Base-by-base conservation (phyloP, 2,329 filamentous ascomycete species). In the Phialemonium atrogriseum region DNA sequence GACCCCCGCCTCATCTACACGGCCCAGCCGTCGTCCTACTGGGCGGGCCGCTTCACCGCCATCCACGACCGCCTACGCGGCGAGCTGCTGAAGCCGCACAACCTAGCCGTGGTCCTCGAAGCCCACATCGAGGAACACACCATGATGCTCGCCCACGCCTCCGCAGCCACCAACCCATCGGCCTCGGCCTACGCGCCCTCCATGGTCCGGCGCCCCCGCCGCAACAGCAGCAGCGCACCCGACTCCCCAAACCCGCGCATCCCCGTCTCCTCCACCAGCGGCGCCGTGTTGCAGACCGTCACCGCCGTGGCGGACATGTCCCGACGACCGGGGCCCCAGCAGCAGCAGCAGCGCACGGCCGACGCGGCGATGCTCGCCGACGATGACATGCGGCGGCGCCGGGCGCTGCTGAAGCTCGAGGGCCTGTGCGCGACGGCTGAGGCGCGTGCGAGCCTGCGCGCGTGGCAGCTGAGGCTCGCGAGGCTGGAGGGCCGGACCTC, bases 31-130 rank as follows among this genome's bases (percentile, higher is more conserved):
- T 61, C 64, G 2, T 51, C 59, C 3, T 80, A 77, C 50, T 82
- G 77, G 77, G 59, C 64, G 9, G 77, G 77, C 12, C 70, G 77
- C 23, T 78, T 80, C 46, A 55, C 65, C 30, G 55, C 70, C 3
- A 51, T 79, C 1, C 60, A 69, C 30, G 75, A 80, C 51, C 64
- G 60, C n/a, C 63, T 68, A 40, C 60, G 58, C 33, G 62, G 55
- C 36, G 64, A 70, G 40, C 44, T 44, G 3, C 41, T 52, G 1
- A 40, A 35, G n/a, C 27, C 37, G 1, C 27, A 37, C 7, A 44
- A 43, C 10, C 41, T 52, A n/a, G 30, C 39, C 10, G 32, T 34
- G 7, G 22, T 50, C n/a, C 34, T 45, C 19, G 32, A 43, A 12
- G 39, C 41, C 2, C 43, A 47, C 5, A 40, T 25, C 20, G 24